Base-by-base conservation (phyloP, 1,284 basidiomycete genomes). In the Cutaneotrichosporon sp. region DNA sequence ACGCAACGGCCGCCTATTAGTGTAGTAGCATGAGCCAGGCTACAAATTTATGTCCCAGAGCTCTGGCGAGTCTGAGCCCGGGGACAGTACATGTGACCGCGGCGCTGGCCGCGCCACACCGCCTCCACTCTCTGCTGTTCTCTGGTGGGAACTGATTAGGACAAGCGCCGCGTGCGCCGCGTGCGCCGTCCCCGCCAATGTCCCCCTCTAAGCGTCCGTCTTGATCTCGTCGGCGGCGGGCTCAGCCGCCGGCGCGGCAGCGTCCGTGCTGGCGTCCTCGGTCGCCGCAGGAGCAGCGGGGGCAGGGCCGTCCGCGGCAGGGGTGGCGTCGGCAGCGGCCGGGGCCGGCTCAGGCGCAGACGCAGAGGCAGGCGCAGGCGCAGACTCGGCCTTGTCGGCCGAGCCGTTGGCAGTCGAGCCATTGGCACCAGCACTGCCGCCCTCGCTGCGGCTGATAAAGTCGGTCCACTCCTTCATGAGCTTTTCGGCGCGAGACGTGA, bases 401-500 rank as follows among this genome's bases (percentile, higher is more conserved):
- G 49, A 39, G 22, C 48, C 53, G 39, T 49, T 49, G 9, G 51
- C 51, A 39, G 37, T 43, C 40, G 54, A 56, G 21, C 52, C 35
- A 42, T 45, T 61, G 37, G 58, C 22, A 20, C 48, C 47, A 7
- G 46, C 22, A 30, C 38, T 22, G n/a, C 23, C 23, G 12, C 37
- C 37, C 39, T 49, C 47, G 47, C 39, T 30, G 30, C 39, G 47
- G 37, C 26, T 35, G 30, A 49, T 49, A 14, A 42, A 41, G 18
- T 49, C 39, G 39, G 38, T 33, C 47, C 46, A 48, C 37, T 49
- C 39, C 52, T 70, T 63, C 66, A 77, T 77, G 34, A 81, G 70
- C 60, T 72, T 76, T 49, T 70, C 60, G 4, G 79, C 76, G 33
- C 93, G 85, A 22, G 85, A 81, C 51, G 84, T 84, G 80, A 97